Evolutionary conservation across 2,329 filamentous ascomycete genomes (phyloP), one percentile per base, ranked within the genome.

Genomic region (Aspergillus ibericus): DNA sequence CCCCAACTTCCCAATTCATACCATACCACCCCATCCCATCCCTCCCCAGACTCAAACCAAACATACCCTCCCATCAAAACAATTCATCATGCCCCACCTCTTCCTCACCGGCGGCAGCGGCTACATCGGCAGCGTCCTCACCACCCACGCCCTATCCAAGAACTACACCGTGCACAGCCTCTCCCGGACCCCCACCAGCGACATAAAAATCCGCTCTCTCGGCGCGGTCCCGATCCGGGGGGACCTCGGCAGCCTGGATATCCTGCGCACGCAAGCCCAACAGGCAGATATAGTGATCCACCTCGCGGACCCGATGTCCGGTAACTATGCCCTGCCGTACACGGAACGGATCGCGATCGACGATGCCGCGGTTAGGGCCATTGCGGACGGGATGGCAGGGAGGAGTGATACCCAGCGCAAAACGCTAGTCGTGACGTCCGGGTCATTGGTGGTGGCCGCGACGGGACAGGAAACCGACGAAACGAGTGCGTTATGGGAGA

Each of bases 91-190:
- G 38, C 18, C 38, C 38, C 38, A 22, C 0, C 32, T 77, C 58
- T 78, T 78, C 63, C 69, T 80, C 49, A 81, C 79, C 6, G 79
- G 79, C 36, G 72, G 77, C 3, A 74, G 77, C 4, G 78, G 79
- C 63, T 80, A 77, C 58, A 70, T 81, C 56, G 79, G 79, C 62
- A 63, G 67, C 27, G 69, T 72, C 9, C 70, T 80, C 16, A 70
- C 75, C n/a, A 56, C 75, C 52, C 74, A 77, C 35, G 73, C 81
- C 15, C 8, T 15, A 2, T 18, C 25, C 10, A 64, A 80, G 15
- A 29, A 59, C 6, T 63, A 69, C 32, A 78, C 5, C 1, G 77
- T 82, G 18, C 63, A 76, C n/a, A 78, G 73, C 6, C 75, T 81
- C 48, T 69, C 75, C 13, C 79, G 78, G 48, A 72, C 59, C 15